A percentile compares a stretch with the other conserved stretches of the same genome.
Evolutionary conservation across 345 rosid genomes (phyloP).

Genomic region (Hibiscus trionum): DNA sequence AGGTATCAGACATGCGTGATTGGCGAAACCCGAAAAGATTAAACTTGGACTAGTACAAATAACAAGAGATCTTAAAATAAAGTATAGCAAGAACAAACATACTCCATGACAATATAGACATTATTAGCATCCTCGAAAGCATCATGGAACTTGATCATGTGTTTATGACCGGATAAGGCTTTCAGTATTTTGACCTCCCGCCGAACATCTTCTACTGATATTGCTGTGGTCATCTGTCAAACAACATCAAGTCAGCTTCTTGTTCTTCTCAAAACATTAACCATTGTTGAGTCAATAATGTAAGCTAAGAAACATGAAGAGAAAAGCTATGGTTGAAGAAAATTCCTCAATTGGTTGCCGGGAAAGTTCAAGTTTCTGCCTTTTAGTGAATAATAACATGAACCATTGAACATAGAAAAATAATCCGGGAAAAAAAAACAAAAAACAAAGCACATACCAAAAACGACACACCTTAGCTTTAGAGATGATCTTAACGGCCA

Average conservation of each 20-base stretch:
- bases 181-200: conserved; percentile 85
- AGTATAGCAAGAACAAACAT: conserved; percentile 29
- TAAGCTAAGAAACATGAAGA: background rate
- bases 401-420: background rate
- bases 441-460: conserved; percentile 4
- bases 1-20: background rate
- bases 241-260: conserved; percentile 1
- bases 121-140: conserved; percentile 73
- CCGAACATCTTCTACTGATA: conserved; percentile 87
- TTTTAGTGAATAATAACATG: background rate
- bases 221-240: conserved; percentile 84
- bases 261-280: conserved; percentile 5
- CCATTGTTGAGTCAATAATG: background rate
- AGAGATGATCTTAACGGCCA: conserved; percentile 90
- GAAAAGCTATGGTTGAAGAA: background rate
- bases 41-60: background rate
- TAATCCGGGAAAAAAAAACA: background rate
- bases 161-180: conserved; percentile 70
- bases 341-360: too few species aligned
- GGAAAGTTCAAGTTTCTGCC: too few species aligned
- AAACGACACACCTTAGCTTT: conserved; percentile 64
- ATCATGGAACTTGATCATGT: conserved; percentile 76
- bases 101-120: conserved; percentile 93
- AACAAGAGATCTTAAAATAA: background rate
- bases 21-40: background rate